Conservation (phyloP, 192 early-diverging fungal species). For the Backusella liffmaniae region DNA sequence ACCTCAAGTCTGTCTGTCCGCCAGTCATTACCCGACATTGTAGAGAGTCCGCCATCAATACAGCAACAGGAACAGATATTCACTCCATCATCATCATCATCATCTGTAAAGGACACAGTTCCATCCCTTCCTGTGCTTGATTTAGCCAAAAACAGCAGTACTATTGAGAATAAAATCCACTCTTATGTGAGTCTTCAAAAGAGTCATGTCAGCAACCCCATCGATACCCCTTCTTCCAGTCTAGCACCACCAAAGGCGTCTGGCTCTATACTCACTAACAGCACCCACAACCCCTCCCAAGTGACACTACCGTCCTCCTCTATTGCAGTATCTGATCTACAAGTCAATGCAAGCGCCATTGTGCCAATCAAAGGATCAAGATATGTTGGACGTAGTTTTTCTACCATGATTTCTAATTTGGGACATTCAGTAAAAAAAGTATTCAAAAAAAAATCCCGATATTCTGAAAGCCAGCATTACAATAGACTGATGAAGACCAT, state of each 20-base stretch:
- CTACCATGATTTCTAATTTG: slow-evolving; percentile 9
- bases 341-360: neutral
- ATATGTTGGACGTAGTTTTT: neutral
- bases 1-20: neutral
- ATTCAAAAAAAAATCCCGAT: slow-evolving; percentile 5
- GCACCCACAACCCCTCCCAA: neutral
- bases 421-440: slow-evolving; percentile 8
- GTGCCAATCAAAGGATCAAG: neutral
- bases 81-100: neutral
- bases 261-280: neutral
- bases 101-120: neutral
- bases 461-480: neutral
- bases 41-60: neutral
- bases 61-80: neutral
- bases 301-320: neutral
- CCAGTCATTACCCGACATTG: neutral
- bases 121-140: neutral
- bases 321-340: neutral
- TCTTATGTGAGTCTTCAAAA: neutral
- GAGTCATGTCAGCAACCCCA: neutral
- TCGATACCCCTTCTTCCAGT: neutral
- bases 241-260: neutral
- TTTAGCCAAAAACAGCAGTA: neutral
- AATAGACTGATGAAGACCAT: slow-evolving; percentile 6
- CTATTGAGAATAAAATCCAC: neutral